Conservation (phyloP, 1,284 basidiomycete species). For the Sporisorium reilianum region DNA sequence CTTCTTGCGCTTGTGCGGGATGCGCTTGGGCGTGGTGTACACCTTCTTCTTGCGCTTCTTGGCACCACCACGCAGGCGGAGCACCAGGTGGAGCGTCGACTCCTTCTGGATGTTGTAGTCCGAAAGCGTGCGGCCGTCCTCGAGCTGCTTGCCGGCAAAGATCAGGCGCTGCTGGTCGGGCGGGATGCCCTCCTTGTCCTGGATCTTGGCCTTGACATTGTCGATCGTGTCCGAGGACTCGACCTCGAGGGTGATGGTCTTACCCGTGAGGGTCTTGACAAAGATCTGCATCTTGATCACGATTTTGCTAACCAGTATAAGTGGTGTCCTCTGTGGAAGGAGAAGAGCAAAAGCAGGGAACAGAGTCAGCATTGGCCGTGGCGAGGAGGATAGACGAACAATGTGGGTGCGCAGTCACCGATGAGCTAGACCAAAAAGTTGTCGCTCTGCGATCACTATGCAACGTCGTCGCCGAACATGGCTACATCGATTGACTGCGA, state of each 20-base stretch:
- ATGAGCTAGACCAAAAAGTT: background rate
- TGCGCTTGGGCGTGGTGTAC: conserved; percentile 98
- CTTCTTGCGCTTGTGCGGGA: conserved; percentile 99
- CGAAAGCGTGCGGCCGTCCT: conserved; percentile 71
- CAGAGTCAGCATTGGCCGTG: conserved; percentile 1
- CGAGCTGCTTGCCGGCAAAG: conserved; percentile 97
- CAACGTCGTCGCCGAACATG: background rate
- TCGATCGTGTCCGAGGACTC: conserved; percentile 70
- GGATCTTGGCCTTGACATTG: conserved; percentile 71
- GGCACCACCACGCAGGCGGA: conserved; percentile 87
- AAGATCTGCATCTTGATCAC: conserved; percentile 65
- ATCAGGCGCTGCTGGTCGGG: conserved; percentile 97
- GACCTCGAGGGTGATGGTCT: conserved; percentile 70
- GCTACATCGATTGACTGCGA: conserved; percentile 4
- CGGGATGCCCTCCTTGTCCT: conserved; percentile 80
- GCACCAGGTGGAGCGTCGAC: conserved; percentile 66
- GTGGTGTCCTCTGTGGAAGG: conserved; percentile 55
- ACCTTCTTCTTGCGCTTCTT: conserved; percentile 99
- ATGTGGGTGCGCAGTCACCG: background rate
- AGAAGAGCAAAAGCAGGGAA: background rate
- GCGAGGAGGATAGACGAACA: too few species aligned
- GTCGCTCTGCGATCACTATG: background rate
- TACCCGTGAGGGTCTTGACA: conserved; percentile 69
- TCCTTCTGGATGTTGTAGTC: conserved; percentile 85
- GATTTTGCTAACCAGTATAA: conserved; percentile 63